Evolutionary conservation across 176 grass and related monocot genomes (phyloP), one percentile per base, ranked within the genome.

Genomic region (Leersia perrieri): DNA sequence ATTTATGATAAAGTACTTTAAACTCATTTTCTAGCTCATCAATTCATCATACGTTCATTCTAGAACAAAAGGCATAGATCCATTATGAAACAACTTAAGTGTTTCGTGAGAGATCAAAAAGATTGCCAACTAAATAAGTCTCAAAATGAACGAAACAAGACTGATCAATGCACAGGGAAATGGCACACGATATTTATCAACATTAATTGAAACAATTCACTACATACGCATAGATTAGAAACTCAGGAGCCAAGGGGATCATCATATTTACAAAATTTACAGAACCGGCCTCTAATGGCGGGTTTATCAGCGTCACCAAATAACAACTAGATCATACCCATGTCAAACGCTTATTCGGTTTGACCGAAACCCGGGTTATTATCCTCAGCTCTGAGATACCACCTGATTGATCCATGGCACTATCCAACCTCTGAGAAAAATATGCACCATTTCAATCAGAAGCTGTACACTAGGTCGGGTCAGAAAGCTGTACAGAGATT

Each of bases 401-500:
- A 73, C 20, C 42, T 34, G 49, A 69, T 8, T 11, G 16, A 74
- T 34, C 47, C 36, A 15, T 60, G 62, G 45, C 41, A 85, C 77
- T n/a, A 60, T 49, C 57, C 64, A 53, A 64, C 77, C 33, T 58
- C 65, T n/a, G 31, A 74, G 49, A 53, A 53, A 53, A 74, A 55
- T 75, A 67, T 75, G 33, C 23, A 58, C 12, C 72, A 41, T 57
- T 83, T 44, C 42, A 45, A 85, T 83, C 57, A 72, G 86, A 65
- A 66, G 79, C 74, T 89, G 41, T 76, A 86, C 63, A 83, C 15
- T 60, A 60, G 74, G 33, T 72, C 44, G 39, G 44, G 44, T 91
- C 84, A 91, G 73, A 94, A 94, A 3, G 92, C 92, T 12, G 89
- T 89, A 38, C 92, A 94, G 31, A 94, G 84, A 70, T 94, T 94